These are phyloP conservation scores for Colletotrichum melonis DNA, from an alignment of 2,329 filamentous ascomycete species.

Conservation along the genomic window DNA sequence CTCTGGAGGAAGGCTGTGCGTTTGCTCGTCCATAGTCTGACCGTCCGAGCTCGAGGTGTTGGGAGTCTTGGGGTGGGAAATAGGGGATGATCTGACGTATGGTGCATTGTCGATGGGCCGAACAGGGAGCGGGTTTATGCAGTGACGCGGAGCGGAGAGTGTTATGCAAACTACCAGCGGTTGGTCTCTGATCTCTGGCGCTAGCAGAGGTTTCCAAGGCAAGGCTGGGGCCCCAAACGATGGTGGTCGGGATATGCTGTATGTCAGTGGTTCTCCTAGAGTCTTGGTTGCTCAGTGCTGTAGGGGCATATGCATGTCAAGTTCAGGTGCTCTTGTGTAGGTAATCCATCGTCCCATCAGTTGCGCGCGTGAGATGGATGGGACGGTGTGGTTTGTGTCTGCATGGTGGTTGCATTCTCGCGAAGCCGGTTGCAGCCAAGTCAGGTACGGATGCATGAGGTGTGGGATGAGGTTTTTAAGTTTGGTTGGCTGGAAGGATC, in stretches of 20 bases:
- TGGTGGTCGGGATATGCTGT: slow-evolving; percentile 23
- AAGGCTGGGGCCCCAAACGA: slow-evolving; percentile 8
- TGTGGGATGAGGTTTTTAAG: slow-evolving; percentile 5
- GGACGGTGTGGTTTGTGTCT: slow-evolving; percentile 7
- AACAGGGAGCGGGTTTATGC: slow-evolving; percentile 27
- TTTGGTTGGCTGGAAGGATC: slow-evolving; percentile 6
- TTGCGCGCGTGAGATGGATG: neutral
- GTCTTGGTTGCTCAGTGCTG: neutral
- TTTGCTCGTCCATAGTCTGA: slow-evolving; percentile 3
- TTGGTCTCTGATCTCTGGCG: slow-evolving; percentile 1
- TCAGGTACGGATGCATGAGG: slow-evolving; percentile 28
- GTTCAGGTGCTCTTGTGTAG: neutral
- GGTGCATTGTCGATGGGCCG: slow-evolving; percentile 18
- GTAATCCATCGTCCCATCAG: neutral
- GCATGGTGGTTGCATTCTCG: slow-evolving; percentile 19
- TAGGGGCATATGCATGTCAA: slow-evolving; percentile 5
- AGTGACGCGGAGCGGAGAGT: slow-evolving; percentile 24
- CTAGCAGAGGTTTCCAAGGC: neutral
- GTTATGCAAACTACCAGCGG: slow-evolving; percentile 24
- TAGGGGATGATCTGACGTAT: slow-evolving; percentile 33
- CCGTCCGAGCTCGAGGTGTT: neutral
- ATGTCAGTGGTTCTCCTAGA: neutral
- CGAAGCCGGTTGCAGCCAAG: slow-evolving; percentile 25
- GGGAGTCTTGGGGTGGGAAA: neutral
- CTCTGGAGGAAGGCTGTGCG: neutral